phyloP scores from a whole-genome alignment of 2,329 filamentous ascomycete species.

The Zymoseptoria passerinii region DNA sequence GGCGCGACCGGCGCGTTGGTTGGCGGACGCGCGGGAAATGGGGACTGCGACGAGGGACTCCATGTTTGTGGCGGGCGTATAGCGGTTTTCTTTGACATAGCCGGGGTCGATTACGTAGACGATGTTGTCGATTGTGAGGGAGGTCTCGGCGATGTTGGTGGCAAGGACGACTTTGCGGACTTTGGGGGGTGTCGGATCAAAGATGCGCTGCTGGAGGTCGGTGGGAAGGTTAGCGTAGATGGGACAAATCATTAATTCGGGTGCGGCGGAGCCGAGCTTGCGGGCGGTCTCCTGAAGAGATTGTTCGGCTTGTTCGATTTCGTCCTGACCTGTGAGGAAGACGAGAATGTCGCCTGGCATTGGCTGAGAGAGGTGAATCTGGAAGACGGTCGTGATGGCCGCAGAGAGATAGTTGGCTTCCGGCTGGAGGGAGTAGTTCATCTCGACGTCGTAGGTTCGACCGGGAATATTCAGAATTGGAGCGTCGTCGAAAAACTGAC shows the following conservation, averaged over 20 bases:
- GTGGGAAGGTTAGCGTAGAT: constrained; percentile 92
- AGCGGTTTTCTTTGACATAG: constrained; percentile 91
- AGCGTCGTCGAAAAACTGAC: constrained; percentile 81
- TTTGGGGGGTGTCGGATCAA: constrained; percentile 79
- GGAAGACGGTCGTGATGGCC: constrained; percentile 86
- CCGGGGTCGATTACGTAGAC: constrained; percentile 94
- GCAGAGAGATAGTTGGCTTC: constrained; percentile 92
- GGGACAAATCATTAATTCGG: constrained; percentile 81
- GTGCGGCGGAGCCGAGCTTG: constrained; percentile 76
- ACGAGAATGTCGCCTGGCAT: constrained; percentile 78
- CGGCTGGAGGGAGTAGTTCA: constrained; percentile 81
- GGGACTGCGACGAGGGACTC: constrained; percentile 84
- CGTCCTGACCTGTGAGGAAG: constrained; percentile 91
- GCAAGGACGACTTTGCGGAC: constrained; percentile 86
- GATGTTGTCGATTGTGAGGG: constrained; percentile 90
- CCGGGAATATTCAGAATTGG: constrained; percentile 95
- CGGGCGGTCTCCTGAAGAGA: constrained; percentile 77
- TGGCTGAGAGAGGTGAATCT: constrained; percentile 82
- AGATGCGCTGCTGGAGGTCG: constrained; percentile 86
- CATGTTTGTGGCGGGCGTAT: constrained; percentile 86
- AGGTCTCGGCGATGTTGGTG: constrained; percentile 96
- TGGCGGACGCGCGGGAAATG: constrained; percentile 83
- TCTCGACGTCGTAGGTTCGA: constrained; percentile 78
- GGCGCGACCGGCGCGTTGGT: constrained; percentile 85
- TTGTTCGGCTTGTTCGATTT: constrained; percentile 82